A percentile compares a stretch with the other conserved stretches of the same genome.
These are phyloP conservation scores for Geotrichum bryndzae DNA, from an alignment of 1,139 yeast genomes.

Conservation along the genomic window DNA sequence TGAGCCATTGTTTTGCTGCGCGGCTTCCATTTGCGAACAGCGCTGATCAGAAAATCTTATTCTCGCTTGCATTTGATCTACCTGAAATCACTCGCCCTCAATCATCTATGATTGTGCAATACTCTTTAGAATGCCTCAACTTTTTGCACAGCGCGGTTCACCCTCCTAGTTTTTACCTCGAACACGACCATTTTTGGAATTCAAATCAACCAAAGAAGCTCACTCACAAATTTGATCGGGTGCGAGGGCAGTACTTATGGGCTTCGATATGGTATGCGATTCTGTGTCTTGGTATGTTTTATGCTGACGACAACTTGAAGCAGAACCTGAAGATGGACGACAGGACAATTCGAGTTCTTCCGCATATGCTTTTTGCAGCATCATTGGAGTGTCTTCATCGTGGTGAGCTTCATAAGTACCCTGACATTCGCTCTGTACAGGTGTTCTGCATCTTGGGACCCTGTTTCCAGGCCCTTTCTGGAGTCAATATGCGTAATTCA, in stretches of 20 bases:
- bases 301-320: slow-evolving; percentile 29
- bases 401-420: slow-evolving; percentile 35
- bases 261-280: slow-evolving; percentile 35
- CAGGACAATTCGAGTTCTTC: slow-evolving; percentile 28
- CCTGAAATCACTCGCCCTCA: slow-evolving; percentile 18
- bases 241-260: slow-evolving; percentile 31
- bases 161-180: slow-evolving; percentile 19
- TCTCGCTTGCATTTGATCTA: slow-evolving; percentile 17
- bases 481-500: slow-evolving; percentile 32
- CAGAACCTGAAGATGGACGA: slow-evolving; percentile 25
- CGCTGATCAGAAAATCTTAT: slow-evolving; percentile 13
- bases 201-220: slow-evolving; percentile 16
- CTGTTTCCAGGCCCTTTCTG: slow-evolving; percentile 34
- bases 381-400: slow-evolving; percentile 36
- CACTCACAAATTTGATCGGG: slow-evolving; percentile 13
- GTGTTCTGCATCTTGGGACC: slow-evolving; percentile 32
- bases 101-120: slow-evolving; percentile 14
- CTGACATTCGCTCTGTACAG: slow-evolving; percentile 33
- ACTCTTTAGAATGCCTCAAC: slow-evolving; percentile 16
- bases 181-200: slow-evolving; percentile 20
- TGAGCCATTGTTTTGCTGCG: slow-evolving; percentile 20
- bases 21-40: slow-evolving; percentile 16
- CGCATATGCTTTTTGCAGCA: slow-evolving; percentile 33
- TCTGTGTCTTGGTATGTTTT: slow-evolving; percentile 34
- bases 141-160: slow-evolving; percentile 19